Evolutionary conservation across 768 basidiomycete genomes (phyloP).

Genomic region (Boletus pseudopeckii): DNA sequence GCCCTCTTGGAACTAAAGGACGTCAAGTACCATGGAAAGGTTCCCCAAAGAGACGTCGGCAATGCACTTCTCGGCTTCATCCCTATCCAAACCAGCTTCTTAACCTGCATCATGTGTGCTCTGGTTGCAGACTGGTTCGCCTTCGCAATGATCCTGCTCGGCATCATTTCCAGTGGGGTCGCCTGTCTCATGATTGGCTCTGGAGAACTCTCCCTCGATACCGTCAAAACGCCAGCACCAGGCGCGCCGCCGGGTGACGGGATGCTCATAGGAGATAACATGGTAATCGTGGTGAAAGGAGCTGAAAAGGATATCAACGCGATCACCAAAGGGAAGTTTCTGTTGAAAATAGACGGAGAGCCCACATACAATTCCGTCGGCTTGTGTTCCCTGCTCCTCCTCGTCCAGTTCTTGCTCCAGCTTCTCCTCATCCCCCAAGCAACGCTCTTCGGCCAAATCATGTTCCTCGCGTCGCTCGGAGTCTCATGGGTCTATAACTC

Average conservation of each 20-base stretch:
- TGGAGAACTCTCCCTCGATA: constrained; percentile 20
- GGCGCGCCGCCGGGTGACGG: constrained; percentile 33
- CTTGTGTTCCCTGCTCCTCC: constrained; percentile 30
- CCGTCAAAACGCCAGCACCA: constrained; percentile 17
- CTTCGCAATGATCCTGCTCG: constrained; percentile 33
- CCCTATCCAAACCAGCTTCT: constrained; percentile 24
- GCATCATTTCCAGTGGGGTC: constrained; percentile 32
- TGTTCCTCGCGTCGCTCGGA: constrained; percentile 32
- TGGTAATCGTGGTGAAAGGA: constrained; percentile 31
- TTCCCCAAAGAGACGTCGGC: not conserved
- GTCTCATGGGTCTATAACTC: constrained; percentile 37
- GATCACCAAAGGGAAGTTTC: constrained; percentile 32
- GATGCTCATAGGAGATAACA: constrained; percentile 22
- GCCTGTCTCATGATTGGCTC: constrained; percentile 30
- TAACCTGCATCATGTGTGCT: constrained; percentile 25
- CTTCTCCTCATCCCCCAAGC: constrained; percentile 35
- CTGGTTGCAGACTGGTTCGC: constrained; percentile 28
- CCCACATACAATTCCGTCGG: constrained; percentile 23
- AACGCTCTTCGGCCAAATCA: constrained; percentile 33
- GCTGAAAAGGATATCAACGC: constrained; percentile 30
- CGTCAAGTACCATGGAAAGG: constrained; percentile 14
- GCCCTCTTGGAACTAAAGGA: constrained; percentile 24
- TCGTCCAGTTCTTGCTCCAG: constrained; percentile 33
- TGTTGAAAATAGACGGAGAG: constrained; percentile 12
- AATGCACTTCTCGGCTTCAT: constrained; percentile 21